A percentile compares a stretch with the other conserved stretches of the same genome.
Evolutionary conservation across 179 eudicot species (phyloP).

Genomic region (Sideroxylon spinosum): DNA sequence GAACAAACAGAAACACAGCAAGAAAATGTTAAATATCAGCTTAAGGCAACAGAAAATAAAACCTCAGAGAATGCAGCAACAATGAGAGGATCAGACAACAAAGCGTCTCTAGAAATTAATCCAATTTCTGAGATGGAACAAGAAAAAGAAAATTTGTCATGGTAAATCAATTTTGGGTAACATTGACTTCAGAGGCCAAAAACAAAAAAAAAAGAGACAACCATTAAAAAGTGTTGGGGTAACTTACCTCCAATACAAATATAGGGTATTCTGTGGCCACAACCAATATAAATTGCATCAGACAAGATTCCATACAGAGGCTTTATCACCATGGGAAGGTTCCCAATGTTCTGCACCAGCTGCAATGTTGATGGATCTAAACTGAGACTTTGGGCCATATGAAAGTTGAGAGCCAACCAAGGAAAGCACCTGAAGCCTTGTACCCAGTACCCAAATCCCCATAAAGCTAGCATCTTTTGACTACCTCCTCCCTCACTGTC

Average conservation of each 20-base stretch:
- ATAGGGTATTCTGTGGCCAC: slow-evolving; percentile 80
- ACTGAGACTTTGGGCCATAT: slow-evolving; percentile 70
- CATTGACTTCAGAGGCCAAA: not conserved
- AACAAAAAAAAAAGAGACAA: no score
- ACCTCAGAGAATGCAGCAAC: no score
- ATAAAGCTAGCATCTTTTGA: slow-evolving; percentile 50
- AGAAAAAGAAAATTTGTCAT: not conserved
- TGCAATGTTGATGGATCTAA: slow-evolving; percentile 78
- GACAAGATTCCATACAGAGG: slow-evolving; percentile 83
- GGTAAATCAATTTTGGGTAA: not conserved
- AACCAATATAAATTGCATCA: slow-evolving; percentile 77
- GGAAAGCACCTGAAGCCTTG: slow-evolving; percentile 94
- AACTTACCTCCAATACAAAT: slow-evolving; percentile 81
- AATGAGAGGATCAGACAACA: no score
- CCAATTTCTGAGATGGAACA: no score
- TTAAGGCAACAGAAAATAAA: no score
- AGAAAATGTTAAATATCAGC: not conserved
- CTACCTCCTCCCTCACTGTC: slow-evolving; percentile 4
- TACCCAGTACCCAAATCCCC: slow-evolving; percentile 90
- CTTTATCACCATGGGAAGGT: slow-evolving; percentile 86
- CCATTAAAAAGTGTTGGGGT: no score
- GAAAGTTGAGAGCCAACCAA: slow-evolving; percentile 84
- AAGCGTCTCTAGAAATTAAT: no score
- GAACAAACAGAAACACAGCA: not conserved
- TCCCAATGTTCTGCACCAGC: slow-evolving; percentile 63